phyloP scores from a whole-genome alignment of 2,329 filamentous ascomycete species.

The Sclerotinia trifoliorum region DNA sequence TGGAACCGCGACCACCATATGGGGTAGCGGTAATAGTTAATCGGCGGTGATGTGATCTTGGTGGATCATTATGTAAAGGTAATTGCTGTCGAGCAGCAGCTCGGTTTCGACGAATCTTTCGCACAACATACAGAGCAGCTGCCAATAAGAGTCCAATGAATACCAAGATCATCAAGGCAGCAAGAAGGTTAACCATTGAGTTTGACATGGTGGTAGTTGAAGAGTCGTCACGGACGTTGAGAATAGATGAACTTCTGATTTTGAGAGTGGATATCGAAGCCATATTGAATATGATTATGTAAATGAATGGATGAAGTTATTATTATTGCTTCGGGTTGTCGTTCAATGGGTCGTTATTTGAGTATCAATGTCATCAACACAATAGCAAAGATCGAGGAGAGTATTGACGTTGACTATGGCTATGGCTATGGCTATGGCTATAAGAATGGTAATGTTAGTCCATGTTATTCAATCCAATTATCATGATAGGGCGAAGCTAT shows the following conservation, averaged over 20 bases:
- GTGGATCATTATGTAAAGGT: conserved; percentile 64
- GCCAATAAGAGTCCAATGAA: conserved; percentile 69
- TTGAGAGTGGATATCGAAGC: conserved; percentile 35
- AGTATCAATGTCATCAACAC: conserved; percentile 18
- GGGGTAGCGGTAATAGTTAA: conserved; percentile 54
- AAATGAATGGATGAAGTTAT: conserved; percentile 14
- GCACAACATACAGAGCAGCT: conserved; percentile 68
- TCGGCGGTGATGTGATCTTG: conserved; percentile 50
- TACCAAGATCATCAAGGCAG: conserved; percentile 74
- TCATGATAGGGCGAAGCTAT: not conserved
- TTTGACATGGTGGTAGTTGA: conserved; percentile 50
- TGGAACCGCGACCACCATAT: conserved; percentile 55
- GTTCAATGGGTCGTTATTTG: conserved; percentile 7
- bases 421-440: conserved; percentile 19
- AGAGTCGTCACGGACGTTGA: conserved; percentile 50
- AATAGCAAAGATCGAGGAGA: conserved; percentile 3
- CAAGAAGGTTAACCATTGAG: conserved; percentile 72
- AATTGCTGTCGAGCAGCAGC: conserved; percentile 53
- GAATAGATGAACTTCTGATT: conserved; percentile 42
- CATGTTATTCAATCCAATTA: not conserved
- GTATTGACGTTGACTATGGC: conserved; percentile 14
- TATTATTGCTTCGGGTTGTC: conserved; percentile 6
- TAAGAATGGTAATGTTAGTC: conserved; percentile 3
- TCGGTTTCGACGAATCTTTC: conserved; percentile 57
- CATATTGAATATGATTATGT: conserved; percentile 27